These are phyloP conservation scores for Aspergillus mulundensis DNA, from an alignment of 495 filamentous ascomycete genomes.

Conservation along the genomic window DNA sequence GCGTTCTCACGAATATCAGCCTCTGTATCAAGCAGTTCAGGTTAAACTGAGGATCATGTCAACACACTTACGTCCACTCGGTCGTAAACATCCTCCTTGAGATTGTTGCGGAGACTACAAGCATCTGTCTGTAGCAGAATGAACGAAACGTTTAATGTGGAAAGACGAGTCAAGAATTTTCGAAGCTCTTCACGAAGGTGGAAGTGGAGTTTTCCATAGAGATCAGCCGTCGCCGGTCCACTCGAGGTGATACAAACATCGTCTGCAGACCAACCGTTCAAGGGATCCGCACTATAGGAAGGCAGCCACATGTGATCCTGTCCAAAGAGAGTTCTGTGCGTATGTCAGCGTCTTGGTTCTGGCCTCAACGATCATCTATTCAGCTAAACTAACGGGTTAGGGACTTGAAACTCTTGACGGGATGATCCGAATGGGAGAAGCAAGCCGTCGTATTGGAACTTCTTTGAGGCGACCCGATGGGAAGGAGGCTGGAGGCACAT, in stretches of 20 bases:
- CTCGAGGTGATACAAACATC: no score
- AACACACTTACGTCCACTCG: no score
- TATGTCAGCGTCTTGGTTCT: background rate
- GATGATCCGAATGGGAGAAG: constrained; percentile 32
- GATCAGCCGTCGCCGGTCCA: background rate
- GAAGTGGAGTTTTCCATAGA: background rate
- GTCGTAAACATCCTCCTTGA: no score
- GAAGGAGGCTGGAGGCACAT: background rate
- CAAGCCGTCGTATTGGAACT: constrained; percentile 31
- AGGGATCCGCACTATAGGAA: no score
- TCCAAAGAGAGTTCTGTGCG: background rate
- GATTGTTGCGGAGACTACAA: no score
- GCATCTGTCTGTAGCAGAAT: no score
- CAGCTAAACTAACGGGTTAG: constrained; percentile 26
- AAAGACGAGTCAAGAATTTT: no score
- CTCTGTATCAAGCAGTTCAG: background rate
- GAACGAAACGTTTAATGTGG: no score
- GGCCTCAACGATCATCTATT: background rate
- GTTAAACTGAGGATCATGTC: background rate
- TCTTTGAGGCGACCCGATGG: constrained; percentile 18
- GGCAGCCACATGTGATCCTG: no score
- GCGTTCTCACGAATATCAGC: background rate
- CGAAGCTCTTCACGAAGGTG: background rate
- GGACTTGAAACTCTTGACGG: constrained; percentile 20
- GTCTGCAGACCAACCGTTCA: no score